Base-by-base conservation (phyloP, 2,329 filamentous ascomycete genomes). In the Cladorrhinum sp. region DNA sequence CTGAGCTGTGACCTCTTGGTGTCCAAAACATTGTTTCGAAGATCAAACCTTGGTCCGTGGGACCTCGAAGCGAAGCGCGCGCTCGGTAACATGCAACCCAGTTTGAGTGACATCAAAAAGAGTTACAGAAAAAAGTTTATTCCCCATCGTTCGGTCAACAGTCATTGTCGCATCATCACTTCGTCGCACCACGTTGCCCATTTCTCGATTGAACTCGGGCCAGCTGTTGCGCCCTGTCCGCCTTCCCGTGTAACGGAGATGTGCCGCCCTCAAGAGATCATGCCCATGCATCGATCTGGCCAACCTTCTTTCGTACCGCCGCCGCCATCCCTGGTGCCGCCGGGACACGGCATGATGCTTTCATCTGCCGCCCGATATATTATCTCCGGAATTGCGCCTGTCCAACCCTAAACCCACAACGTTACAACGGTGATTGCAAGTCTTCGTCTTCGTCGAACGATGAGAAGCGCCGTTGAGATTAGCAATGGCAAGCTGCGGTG, bases 11-110 rank as follows among this genome's bases (percentile, higher is more conserved):
- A 36, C 8, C 8, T 3, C 32, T 36, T 13, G 32, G 32, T 45
- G 29, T 22, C 25, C 16, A 54, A 62, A 65, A 64, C 61, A 48
- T 57, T 57, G 64, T 65, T 65, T 65, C 62, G 60, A 36, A 45
- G 53, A 62, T 64, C 62, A 65, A 62, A 65, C 61, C 23, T n/a
- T n/a, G n/a, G n/a, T n/a, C n/a, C n/a, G 10, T 22, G 27, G 4
- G 20, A 10, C 36, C 20, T 27, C 22, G 23, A 55, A 48, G 23
- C 18, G 50, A 45, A 55, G 51, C 29, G 27, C 54, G 22, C 38
- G 56, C 20, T 27, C 50, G 32, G 41, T 3, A 22, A 24, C 50
- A 36, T 24, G 27, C 32, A 60, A 41, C 57, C 54, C 50, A 55
- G 55, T 59, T 50, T 48, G 32, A 16, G 25, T 27, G 10, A 24